Base-by-base conservation (phyloP, 768 basidiomycete species). In the Chalciporus sphaerocephalus region DNA sequence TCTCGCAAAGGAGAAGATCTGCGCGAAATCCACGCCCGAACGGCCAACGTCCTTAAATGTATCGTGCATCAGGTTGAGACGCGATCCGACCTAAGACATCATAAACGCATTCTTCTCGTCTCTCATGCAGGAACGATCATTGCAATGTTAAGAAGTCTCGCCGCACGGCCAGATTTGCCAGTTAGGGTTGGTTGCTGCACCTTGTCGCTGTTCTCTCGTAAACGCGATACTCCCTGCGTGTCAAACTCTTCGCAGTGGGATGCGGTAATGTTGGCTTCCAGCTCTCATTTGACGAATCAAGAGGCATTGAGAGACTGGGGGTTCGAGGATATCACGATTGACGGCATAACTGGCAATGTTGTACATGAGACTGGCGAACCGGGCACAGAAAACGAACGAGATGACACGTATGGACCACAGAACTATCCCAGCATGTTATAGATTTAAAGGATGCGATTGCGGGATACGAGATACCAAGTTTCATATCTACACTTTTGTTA, bases 51-150 rank as follows among this genome's bases (percentile, higher is more conserved):
- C 54, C 67, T 85, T 22, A 51, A 59, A 1, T 69, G 66, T 12
- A 76, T 92, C 48, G 48, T 80, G 20, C 70, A 72, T 3, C 73
- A 74, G 40, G 50, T 85, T 28, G 76, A 80, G 45, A 68, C 64
- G 20, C 67, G 68, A 7, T 69, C 74, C 40, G 62, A 68, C 38
- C 46, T 47, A 5, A 66, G 60, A 27, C 64, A 69, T 48, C 79
- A 81, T 55, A 69, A 67, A 45, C 68, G 72, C 25, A 65, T 89
- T 9, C 58, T 91, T 33, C 65, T 92, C 17, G 71, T 88, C 47
- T 80, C 78, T 46, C 89, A 92, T 58, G 87, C 85, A 0, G 91
- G 87, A 6, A 84, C 87, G 15, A 69, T 75, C 47, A 85, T 89
- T 54, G 76, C 81, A 16, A 72, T 92, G 27, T 73, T 75, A 18